Evolutionary conservation across 1,284 basidiomycete species (phyloP).

Genomic region (Sparassis latifolia): DNA sequence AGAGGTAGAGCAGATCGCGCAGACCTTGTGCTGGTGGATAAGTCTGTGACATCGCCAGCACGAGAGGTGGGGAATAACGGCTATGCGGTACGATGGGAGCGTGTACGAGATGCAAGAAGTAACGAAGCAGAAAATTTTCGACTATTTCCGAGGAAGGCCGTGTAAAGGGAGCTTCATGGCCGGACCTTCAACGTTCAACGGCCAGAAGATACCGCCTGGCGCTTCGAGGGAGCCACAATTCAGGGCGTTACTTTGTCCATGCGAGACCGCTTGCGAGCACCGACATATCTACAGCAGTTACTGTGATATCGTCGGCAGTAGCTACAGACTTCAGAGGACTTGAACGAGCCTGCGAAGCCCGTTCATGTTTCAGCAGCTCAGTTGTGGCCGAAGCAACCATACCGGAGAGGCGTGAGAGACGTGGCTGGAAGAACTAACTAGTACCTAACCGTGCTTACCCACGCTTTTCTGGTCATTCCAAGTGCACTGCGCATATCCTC

Average conservation of each 20-base stretch:
- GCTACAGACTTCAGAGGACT: too few relatives aligned
- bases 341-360: too few relatives aligned
- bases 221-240: too few relatives aligned
- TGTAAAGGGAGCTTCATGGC: not conserved
- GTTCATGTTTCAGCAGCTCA: too few relatives aligned
- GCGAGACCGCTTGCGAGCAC: too few relatives aligned
- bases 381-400: too few relatives aligned
- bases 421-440: slow-evolving; percentile 26
- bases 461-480: slow-evolving; percentile 23
- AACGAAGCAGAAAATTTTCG: not conserved
- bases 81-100: not conserved
- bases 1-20: slow-evolving; percentile 19
- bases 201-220: too few relatives aligned
- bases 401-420: slow-evolving; percentile 13
- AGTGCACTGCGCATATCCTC: slow-evolving; percentile 21
- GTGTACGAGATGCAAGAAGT: not conserved
- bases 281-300: too few relatives aligned
- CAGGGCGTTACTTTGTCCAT: too few relatives aligned
- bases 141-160: not conserved
- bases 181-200: not conserved
- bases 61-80: not conserved
- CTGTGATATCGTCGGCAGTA: too few relatives aligned
- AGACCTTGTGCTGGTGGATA: slow-evolving; percentile 16
- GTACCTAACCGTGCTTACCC: slow-evolving; percentile 19
- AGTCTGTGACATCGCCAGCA: slow-evolving; percentile 5